phyloP scores from a whole-genome alignment of 2,329 filamentous ascomycete genomes.

The Fusarium armeniacum region DNA sequence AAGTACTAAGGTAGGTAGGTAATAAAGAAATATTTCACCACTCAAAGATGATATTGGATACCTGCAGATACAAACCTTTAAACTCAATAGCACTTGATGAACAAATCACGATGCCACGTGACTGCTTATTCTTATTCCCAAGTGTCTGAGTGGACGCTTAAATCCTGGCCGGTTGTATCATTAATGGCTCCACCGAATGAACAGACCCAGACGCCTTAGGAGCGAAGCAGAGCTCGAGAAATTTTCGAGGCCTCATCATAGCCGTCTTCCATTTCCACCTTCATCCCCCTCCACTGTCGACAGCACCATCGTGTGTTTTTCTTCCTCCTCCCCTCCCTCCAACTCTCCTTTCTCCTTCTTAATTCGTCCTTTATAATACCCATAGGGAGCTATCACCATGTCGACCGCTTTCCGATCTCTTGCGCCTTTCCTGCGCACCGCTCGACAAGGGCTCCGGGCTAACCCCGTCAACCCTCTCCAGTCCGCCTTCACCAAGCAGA shows the following conservation, averaged over 20 bases:
- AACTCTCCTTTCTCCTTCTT: slow-evolving; percentile 44
- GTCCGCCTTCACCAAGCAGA: slow-evolving; percentile 73
- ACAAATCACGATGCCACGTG: slow-evolving; percentile 42
- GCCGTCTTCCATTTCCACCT: slow-evolving; percentile 36
- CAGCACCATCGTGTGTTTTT: slow-evolving; percentile 45
- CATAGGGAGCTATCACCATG: slow-evolving; percentile 69
- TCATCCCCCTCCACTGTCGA: slow-evolving; percentile 32
- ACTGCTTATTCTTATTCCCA: slow-evolving; percentile 25
- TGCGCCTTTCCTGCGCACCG: slow-evolving; percentile 84
- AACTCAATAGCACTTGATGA: background rate
- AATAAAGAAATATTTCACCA: background rate
- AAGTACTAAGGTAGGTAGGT: too few relatives aligned
- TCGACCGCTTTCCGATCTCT: slow-evolving; percentile 83
- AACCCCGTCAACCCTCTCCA: slow-evolving; percentile 83
- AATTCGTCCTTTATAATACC: slow-evolving; percentile 47
- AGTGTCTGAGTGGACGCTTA: slow-evolving; percentile 41
- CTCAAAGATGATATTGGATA: background rate
- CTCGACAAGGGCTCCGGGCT: slow-evolving; percentile 79
- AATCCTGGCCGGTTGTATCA: slow-evolving; percentile 26
- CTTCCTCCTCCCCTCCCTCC: slow-evolving; percentile 27
- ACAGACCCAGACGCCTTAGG: slow-evolving; percentile 31
- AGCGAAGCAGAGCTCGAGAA: slow-evolving; percentile 53
- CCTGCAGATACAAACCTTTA: background rate
- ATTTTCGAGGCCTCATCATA: slow-evolving; percentile 55
- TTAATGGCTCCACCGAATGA: slow-evolving; percentile 42